Evolutionary conservation across 306 rosid genomes (phyloP).

Genomic region (Pterocarpus macrocarpus): DNA sequence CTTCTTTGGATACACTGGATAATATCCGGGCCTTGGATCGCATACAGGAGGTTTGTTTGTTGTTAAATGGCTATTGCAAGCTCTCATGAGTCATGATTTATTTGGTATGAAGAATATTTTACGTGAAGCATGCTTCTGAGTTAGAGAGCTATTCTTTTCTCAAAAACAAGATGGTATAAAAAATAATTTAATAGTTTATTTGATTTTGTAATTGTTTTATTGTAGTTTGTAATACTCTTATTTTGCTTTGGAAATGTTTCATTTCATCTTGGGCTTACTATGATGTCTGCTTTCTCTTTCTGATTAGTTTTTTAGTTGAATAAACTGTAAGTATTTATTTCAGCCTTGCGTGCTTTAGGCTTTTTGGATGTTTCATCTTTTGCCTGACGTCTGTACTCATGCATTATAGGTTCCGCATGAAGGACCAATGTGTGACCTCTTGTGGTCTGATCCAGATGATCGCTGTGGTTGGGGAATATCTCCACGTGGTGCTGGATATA

Average conservation of each 20-base stretch:
- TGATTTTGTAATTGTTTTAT: conserved; percentile 22
- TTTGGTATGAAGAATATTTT: conserved; percentile 35
- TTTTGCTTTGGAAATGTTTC: conserved; percentile 27
- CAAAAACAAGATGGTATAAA: not conserved
- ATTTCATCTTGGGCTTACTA: conserved; percentile 3
- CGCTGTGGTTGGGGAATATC: conserved; percentile 99
- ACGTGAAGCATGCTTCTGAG: conserved; percentile 15
- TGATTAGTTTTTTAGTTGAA: not conserved
- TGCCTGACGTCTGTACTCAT: conserved; percentile 13
- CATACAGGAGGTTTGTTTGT: conserved; percentile 81
- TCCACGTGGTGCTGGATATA: conserved; percentile 99
- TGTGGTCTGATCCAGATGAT: conserved; percentile 99
- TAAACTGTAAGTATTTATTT: conserved; percentile 14
- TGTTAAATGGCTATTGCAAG: conserved; percentile 33
- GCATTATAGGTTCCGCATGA: conserved; percentile 90
- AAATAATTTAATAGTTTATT: conserved; percentile 14
- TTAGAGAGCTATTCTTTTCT: not conserved
- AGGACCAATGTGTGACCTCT: conserved; percentile 99
- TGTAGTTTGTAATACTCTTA: conserved; percentile 13
- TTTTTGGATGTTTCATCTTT: conserved; percentile 33
- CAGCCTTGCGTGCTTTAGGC: conserved; percentile 30
- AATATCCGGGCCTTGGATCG: conserved; percentile 95
- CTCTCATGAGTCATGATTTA: not conserved
- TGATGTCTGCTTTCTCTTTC: conserved; percentile 20
- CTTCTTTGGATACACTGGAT: conserved; percentile 95